These are phyloP conservation scores for Diplotaxis tenuifolia DNA, from an alignment of 345 rosid genomes.

Conservation along the genomic window DNA sequence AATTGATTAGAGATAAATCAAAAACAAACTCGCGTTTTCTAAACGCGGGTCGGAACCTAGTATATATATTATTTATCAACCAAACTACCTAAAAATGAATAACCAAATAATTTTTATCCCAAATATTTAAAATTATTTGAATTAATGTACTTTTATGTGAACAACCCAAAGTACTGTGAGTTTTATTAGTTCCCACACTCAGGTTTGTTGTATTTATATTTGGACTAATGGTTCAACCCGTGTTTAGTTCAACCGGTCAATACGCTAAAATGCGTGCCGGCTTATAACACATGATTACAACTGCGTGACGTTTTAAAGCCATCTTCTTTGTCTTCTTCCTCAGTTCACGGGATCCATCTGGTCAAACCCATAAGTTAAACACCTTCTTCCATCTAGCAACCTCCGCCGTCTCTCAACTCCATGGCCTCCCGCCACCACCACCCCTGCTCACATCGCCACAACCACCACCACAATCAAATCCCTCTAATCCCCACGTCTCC, in stretches of 20 bases:
- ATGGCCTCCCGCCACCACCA: constrained; percentile 57
- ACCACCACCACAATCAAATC: constrained; percentile 32
- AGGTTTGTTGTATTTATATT: too few species aligned
- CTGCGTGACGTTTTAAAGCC: constrained; percentile 21
- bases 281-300: neutral
- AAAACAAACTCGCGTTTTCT: too few species aligned
- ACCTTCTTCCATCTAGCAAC: neutral
- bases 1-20: too few species aligned
- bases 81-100: too few species aligned
- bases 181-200: too few species aligned
- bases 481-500: constrained; percentile 15
- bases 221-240: too few species aligned
- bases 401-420: constrained; percentile 18
- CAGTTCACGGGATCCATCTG: constrained; percentile 4
- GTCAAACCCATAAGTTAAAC: constrained; percentile 17
- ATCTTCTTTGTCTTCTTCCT: neutral
- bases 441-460: constrained; percentile 28
- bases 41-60: too few species aligned
- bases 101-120: too few species aligned
- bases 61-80: too few species aligned
- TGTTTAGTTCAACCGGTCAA: constrained; percentile 12
- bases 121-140: too few species aligned
- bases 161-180: too few species aligned
- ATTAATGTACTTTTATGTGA: too few species aligned
- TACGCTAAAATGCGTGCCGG: constrained; percentile 6